These are phyloP conservation scores for Pontederia paniculata DNA, from an alignment of 176 grass and related monocot species.

Conservation along the genomic window DNA sequence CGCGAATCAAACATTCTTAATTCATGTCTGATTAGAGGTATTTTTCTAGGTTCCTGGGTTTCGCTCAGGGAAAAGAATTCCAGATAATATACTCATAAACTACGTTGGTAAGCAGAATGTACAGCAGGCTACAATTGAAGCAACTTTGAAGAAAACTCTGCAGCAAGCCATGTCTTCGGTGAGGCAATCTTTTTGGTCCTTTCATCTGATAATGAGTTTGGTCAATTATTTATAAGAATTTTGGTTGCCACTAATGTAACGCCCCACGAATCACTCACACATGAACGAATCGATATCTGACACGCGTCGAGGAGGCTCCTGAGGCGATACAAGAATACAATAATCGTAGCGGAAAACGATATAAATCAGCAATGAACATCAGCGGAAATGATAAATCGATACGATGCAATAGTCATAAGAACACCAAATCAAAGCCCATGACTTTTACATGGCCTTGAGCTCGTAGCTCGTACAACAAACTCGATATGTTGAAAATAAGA, in stretches of 20 bases:
- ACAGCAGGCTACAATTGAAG: slow-evolving; percentile 60
- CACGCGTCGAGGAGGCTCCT: too few relatives aligned
- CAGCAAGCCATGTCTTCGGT: slow-evolving; percentile 81
- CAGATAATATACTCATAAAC: slow-evolving; percentile 72
- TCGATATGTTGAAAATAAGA: too few relatives aligned
- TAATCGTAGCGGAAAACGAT: too few relatives aligned
- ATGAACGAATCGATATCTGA: too few relatives aligned
- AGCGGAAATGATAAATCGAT: too few relatives aligned
- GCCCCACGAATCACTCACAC: too few relatives aligned
- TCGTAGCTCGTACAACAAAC: too few relatives aligned
- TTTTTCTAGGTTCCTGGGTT: slow-evolving; percentile 78
- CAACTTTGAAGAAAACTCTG: slow-evolving; percentile 81
- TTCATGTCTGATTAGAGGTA: slow-evolving; percentile 8
- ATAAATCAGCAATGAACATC: too few relatives aligned
- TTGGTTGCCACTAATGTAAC: not conserved
- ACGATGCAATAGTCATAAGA: too few relatives aligned
- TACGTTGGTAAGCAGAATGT: slow-evolving; percentile 59
- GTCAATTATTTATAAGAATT: slow-evolving; percentile 9
- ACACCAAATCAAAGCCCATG: too few relatives aligned
- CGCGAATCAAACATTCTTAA: not conserved
- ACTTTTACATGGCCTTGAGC: too few relatives aligned
- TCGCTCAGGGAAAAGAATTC: slow-evolving; percentile 58
- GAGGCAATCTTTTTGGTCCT: slow-evolving; percentile 7
- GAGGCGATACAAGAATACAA: too few relatives aligned
- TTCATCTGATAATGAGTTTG: slow-evolving; percentile 1